Percentiles rank a stretch among this genome's conserved stretches.
These are phyloP conservation scores for Dentipellis sp. DNA, from an alignment of 768 basidiomycete species.

Conservation along the genomic window DNA sequence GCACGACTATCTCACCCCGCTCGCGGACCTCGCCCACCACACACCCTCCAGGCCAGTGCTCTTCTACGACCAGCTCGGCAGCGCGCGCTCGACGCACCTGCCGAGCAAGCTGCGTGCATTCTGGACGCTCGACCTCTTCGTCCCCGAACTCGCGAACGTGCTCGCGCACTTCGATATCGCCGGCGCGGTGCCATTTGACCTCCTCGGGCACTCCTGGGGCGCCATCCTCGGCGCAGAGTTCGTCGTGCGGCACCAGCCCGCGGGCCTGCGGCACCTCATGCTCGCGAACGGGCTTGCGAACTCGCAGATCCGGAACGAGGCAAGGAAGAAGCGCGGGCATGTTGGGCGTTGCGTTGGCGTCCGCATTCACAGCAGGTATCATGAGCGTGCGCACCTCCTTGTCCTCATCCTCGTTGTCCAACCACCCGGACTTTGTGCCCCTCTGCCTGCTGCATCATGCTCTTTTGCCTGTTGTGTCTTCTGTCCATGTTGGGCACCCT, in stretches of 20 bases:
- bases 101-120: constrained; percentile 24
- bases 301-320: too few relatives aligned
- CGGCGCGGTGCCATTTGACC: constrained; percentile 29
- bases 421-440: too few relatives aligned
- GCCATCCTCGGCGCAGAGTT: constrained; percentile 37
- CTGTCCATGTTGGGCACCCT: too few relatives aligned
- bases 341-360: too few relatives aligned
- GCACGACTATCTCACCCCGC: constrained; percentile 13
- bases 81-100: constrained; percentile 33
- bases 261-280: constrained; percentile 34
- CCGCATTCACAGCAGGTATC: too few relatives aligned
- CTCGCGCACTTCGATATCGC: constrained; percentile 29
- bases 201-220: constrained; percentile 51
- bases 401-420: too few relatives aligned
- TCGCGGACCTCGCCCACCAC: too few relatives aligned
- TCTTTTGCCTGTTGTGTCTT: too few relatives aligned
- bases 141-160: constrained; percentile 19
- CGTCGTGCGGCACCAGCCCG: constrained; percentile 25
- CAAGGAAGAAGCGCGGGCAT: too few relatives aligned
- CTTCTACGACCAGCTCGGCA: constrained; percentile 43
- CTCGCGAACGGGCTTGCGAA: constrained; percentile 29
- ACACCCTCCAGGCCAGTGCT: not conserved
- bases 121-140: constrained; percentile 38
- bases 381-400: too few relatives aligned
- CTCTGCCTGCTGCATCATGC: too few relatives aligned